phyloP scores from a whole-genome alignment of 2,329 filamentous ascomycete species.

The Colletotrichum abscissum region DNA sequence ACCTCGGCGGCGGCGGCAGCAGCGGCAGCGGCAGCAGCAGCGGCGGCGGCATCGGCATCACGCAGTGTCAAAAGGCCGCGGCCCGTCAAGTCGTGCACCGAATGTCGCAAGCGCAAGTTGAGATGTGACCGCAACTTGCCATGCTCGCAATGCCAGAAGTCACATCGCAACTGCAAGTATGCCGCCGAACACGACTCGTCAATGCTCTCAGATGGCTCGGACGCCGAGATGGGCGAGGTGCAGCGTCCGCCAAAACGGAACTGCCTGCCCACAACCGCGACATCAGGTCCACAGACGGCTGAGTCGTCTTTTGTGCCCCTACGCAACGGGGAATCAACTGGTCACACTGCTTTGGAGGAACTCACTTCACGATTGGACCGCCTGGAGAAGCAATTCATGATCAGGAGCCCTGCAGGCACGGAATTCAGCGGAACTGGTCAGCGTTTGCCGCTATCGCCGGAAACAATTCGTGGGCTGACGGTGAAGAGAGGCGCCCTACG shows the following conservation, averaged over 20 bases:
- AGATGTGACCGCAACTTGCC: conserved; percentile 66
- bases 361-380: conserved; percentile 62
- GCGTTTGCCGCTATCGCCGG: conserved; percentile 47
- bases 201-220: conserved; percentile 62
- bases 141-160: conserved; percentile 69
- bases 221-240: conserved; percentile 48
- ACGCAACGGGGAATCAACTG: conserved; percentile 45
- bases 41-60: conserved; percentile 29
- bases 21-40: conserved; percentile 2
- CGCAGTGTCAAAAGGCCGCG: conserved; percentile 64
- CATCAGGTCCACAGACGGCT: conserved; percentile 11
- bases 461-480: conserved; percentile 61
- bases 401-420: conserved; percentile 52
- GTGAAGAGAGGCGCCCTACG: conserved; percentile 59
- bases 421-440: conserved; percentile 48
- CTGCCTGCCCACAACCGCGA: conserved; percentile 39
- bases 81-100: conserved; percentile 67
- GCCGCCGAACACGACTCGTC: conserved; percentile 59
- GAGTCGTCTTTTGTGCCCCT: conserved; percentile 23
- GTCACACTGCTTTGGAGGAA: conserved; percentile 56
- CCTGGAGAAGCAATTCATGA: conserved; percentile 61
- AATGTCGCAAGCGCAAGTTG: conserved; percentile 68
- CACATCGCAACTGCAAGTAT: conserved; percentile 65
- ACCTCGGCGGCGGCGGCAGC: conserved; percentile 5
- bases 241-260: conserved; percentile 53